Conservation (phyloP, 768 basidiomycete species). For the Chiua virens region DNA sequence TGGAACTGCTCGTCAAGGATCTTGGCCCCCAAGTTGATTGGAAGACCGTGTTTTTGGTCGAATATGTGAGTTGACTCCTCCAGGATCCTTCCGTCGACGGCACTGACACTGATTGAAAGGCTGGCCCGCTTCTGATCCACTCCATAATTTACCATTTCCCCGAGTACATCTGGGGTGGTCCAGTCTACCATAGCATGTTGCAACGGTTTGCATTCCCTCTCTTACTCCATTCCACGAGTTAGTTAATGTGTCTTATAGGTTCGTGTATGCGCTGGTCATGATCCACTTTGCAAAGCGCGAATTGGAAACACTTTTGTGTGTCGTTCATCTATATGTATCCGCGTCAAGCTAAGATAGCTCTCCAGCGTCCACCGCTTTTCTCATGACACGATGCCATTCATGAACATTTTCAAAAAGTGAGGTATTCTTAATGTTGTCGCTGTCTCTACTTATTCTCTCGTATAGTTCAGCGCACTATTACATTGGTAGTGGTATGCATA, state of each 20-base stretch:
- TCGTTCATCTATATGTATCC: constrained; percentile 1
- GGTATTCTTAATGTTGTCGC: constrained; percentile 13
- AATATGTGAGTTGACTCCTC: constrained; percentile 73
- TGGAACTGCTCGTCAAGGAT: constrained; percentile 81
- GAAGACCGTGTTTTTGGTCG: constrained; percentile 84
- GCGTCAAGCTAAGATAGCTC: not conserved
- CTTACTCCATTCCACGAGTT: not conserved
- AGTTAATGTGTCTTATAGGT: constrained; percentile 38
- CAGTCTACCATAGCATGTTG: constrained; percentile 71
- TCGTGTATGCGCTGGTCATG: constrained; percentile 73
- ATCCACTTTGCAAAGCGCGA: constrained; percentile 92
- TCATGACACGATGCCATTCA: constrained; percentile 87
- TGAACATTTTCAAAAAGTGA: constrained; percentile 89
- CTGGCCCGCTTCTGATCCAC: constrained; percentile 87
- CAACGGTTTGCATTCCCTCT: constrained; percentile 55
- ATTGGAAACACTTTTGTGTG: constrained; percentile 86
- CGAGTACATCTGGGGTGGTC: constrained; percentile 62
- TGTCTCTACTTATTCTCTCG: not conserved
- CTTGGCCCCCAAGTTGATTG: constrained; percentile 88
- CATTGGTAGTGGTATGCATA: constrained; percentile 57
- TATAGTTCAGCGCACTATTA: constrained; percentile 88
- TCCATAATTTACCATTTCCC: constrained; percentile 79
- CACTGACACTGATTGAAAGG: constrained; percentile 40
- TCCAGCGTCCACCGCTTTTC: constrained; percentile 91
- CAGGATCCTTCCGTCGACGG: not conserved